Base-by-base conservation (phyloP, 495 filamentous ascomycete genomes). In the Evansstolkia leycettana region DNA sequence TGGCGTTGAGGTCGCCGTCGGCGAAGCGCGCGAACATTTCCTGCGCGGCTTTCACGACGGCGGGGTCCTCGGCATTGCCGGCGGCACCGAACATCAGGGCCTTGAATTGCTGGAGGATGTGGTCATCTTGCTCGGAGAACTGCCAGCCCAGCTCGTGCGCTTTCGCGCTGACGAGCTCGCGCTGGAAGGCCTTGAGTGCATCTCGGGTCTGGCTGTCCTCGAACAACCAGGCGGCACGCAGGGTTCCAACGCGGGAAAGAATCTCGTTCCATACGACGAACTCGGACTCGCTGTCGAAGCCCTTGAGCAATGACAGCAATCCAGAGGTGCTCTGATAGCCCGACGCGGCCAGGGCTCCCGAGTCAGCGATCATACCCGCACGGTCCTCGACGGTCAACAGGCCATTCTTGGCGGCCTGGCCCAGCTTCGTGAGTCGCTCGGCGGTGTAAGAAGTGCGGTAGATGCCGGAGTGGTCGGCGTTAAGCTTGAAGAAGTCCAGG, bases 211-310 rank as follows among this genome's bases (percentile, higher is more conserved):
- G 62, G 39, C 74, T 46, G 44, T 87, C 77, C 58, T 94, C 87
- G 47, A 94, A 98, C 17, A 88, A 58, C 87, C 86, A 96, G 15
- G 89, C 81, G 18, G 67, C 67, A 40, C 86, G 82, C 23, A 95
- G 70, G 13, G 73, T 66, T 2, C 73, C 72, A 42, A 95, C 72
- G 24, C 85, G 76, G 10, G 76, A 67, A 24, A 85, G 69, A 36
- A 96, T 81, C 63, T 95, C 85, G 43, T 81, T 82, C 90, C 90
- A 96, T 14, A 96, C 90, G 18, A 95, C 79, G 43, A 86, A 96
- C 45, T 90, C 84, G 6, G 75, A 62, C 62, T 98, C 90, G 28
- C 65, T 70, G 51, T 78, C 74, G 55, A 98, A 90, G 28, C 81
- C 76, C 48, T 88, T 77, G 36, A 98, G 65, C 3, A 98, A 72